phyloP scores from a whole-genome alignment of 495 filamentous ascomycete species.

The Neurospora hispaniola region DNA sequence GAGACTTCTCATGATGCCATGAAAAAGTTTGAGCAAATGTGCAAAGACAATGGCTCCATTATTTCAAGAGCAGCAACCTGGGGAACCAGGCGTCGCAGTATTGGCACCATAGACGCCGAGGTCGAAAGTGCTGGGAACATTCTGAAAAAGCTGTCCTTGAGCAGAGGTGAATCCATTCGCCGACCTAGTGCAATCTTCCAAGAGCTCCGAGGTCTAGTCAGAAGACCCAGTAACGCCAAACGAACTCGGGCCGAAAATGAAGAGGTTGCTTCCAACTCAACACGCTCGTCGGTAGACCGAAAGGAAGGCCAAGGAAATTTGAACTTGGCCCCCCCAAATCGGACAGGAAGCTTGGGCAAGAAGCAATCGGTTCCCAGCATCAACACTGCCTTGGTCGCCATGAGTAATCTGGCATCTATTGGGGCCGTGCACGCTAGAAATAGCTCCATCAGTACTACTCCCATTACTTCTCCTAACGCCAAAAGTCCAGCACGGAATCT shows the following conservation, averaged over 20 bases:
- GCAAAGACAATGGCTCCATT: constrained; percentile 40
- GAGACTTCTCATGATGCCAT: constrained; percentile 44
- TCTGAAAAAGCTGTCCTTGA: constrained; percentile 53
- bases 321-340: constrained; percentile 41
- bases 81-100: constrained; percentile 54
- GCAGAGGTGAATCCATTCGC: constrained; percentile 30
- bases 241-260: constrained; percentile 33
- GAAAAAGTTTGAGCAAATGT: constrained; percentile 31
- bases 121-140: constrained; percentile 47
- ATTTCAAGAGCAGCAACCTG: constrained; percentile 62
- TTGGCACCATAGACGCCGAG: constrained; percentile 47
- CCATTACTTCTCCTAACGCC: constrained; percentile 34
- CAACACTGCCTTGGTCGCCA: constrained; percentile 54
- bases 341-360: constrained; percentile 47
- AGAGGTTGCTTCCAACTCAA: constrained; percentile 25
- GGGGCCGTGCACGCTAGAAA: constrained; percentile 45
- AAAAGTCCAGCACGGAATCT: constrained; percentile 30
- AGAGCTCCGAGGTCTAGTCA: constrained; percentile 42
- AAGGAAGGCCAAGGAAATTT: constrained; percentile 43
- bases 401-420: constrained; percentile 52
- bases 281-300: constrained; percentile 23
- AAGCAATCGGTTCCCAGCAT: constrained; percentile 49
- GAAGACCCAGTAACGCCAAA: constrained; percentile 44
- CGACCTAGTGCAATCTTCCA: constrained; percentile 30
- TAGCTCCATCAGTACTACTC: constrained; percentile 45